phyloP scores from a whole-genome alignment of 768 basidiomycete genomes.

The Leccinum rimulosum region DNA sequence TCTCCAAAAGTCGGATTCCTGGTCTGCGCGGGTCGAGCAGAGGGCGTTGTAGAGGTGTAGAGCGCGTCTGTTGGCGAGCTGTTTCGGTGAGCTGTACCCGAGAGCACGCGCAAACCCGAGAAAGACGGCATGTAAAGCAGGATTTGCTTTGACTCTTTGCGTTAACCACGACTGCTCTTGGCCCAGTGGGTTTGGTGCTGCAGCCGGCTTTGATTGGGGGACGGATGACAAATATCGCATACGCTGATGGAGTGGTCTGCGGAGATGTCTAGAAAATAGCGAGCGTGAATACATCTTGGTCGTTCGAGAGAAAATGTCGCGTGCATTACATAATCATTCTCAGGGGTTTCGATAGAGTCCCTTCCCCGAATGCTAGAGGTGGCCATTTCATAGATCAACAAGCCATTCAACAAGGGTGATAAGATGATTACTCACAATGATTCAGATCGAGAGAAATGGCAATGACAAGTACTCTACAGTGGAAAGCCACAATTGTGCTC shows the following conservation, averaged over 20 bases:
- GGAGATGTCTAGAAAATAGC: conserved; percentile 7
- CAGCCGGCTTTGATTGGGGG: background rate
- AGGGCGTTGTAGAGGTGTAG: conserved; percentile 56
- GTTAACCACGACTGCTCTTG: conserved; percentile 54
- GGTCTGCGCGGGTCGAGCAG: conserved; percentile 55
- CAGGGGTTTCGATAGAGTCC: too few species aligned
- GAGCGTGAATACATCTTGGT: conserved; percentile 16
- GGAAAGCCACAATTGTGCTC: too few species aligned
- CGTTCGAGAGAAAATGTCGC: background rate
- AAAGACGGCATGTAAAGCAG: conserved; percentile 45
- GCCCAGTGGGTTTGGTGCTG: background rate
- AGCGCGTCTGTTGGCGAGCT: conserved; percentile 58
- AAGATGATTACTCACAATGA: too few species aligned
- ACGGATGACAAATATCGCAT: conserved; percentile 14
- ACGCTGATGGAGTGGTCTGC: conserved; percentile 9
- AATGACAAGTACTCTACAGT: too few species aligned
- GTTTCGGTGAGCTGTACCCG: conserved; percentile 61
- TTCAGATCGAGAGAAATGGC: too few species aligned
- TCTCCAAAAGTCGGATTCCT: conserved; percentile 62
- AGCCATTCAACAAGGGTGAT: too few species aligned
- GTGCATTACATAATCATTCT: background rate
- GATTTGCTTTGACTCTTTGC: conserved; percentile 48
- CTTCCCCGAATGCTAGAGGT: too few species aligned
- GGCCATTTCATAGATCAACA: too few species aligned
- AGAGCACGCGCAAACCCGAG: conserved; percentile 46